Evolutionary conservation across 2,329 filamentous ascomycete species (phyloP).

Genomic region (Xylariaceae sp.): DNA sequence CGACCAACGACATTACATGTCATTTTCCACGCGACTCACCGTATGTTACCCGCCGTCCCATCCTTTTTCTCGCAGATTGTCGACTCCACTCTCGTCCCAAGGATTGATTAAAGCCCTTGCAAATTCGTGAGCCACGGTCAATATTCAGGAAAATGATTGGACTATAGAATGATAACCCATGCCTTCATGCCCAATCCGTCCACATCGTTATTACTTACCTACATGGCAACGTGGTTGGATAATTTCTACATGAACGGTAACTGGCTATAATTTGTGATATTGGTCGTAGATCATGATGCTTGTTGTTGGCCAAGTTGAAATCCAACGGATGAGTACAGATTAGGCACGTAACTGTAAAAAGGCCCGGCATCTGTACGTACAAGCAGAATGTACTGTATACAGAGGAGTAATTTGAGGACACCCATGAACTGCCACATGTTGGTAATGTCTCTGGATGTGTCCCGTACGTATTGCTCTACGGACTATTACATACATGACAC

Average conservation of each 20-base stretch:
- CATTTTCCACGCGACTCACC: neutral
- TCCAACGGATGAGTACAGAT: neutral
- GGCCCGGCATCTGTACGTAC: slow-evolving; percentile 13
- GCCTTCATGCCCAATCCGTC: neutral
- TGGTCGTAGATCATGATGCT: neutral
- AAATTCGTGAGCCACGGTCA: too few relatives aligned
- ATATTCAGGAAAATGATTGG: neutral
- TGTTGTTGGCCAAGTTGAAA: neutral
- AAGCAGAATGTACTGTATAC: too few relatives aligned
- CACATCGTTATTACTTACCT: too few relatives aligned
- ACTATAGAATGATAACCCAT: neutral
- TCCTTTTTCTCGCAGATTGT: neutral
- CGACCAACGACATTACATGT: neutral
- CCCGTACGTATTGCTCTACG: neutral
- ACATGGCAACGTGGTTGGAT: neutral
- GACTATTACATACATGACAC: neutral
- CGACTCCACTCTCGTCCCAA: neutral
- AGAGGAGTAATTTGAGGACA: slow-evolving; percentile 10
- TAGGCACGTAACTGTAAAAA: neutral
- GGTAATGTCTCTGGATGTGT: neutral
- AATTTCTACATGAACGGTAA: neutral
- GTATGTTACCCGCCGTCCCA: neutral
- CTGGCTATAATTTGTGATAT: neutral
- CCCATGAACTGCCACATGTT: slow-evolving; percentile 6
- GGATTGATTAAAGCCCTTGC: neutral